Evolutionary conservation across 1,284 basidiomycete species (phyloP).

Genomic region (Vanrija humicola): DNA sequence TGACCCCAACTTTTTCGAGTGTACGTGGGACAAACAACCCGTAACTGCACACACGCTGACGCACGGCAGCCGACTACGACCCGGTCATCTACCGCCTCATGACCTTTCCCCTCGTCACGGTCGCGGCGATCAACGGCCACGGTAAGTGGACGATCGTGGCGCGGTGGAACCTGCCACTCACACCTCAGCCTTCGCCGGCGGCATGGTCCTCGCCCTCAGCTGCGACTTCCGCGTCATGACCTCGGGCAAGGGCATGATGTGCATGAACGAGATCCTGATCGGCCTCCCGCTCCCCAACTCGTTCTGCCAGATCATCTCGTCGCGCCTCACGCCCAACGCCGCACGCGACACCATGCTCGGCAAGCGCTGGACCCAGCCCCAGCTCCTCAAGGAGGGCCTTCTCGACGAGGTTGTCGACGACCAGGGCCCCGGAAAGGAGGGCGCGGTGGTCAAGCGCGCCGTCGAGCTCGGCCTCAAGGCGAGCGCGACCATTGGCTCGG

Average conservation of each 20-base stretch:
- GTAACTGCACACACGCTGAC: neutral
- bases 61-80: conserved; percentile 42
- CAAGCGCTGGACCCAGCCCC: conserved; percentile 70
- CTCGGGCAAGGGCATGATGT: conserved; percentile 73
- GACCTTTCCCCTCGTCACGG: conserved; percentile 55
- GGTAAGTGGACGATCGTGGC: conserved; percentile 22
- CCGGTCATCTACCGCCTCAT: conserved; percentile 43
- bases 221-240: conserved; percentile 93
- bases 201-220: conserved; percentile 69
- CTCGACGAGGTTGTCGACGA: conserved; percentile 66
- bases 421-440: conserved; percentile 45
- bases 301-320: conserved; percentile 62
- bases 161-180: neutral
- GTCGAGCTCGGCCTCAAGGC: conserved; percentile 47
- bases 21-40: conserved; percentile 51
- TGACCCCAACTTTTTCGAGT: conserved; percentile 68
- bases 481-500: conserved; percentile 48
- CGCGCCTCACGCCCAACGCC: conserved; percentile 62
- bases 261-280: conserved; percentile 92
- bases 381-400: conserved; percentile 65
- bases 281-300: conserved; percentile 73
- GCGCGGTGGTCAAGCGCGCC: conserved; percentile 57
- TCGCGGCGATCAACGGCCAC: conserved; percentile 88
- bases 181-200: conserved; percentile 69
- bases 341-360: conserved; percentile 75